These are phyloP conservation scores for Phytophthora pistaciae DNA, from an alignment of 352 stramenopile genomes.

Conservation along the genomic window DNA sequence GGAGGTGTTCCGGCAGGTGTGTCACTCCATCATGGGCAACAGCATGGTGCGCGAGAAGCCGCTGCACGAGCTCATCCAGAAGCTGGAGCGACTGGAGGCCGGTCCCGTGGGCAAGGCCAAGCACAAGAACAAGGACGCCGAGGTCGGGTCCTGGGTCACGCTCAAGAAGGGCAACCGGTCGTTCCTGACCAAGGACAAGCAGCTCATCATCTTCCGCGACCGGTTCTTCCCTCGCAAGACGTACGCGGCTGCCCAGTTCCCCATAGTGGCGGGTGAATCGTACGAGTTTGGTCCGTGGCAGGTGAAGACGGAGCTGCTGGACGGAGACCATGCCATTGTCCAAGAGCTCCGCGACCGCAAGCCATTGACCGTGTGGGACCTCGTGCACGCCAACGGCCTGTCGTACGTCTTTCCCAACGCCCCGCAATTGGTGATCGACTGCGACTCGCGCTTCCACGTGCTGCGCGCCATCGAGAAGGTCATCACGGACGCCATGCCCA, in stretches of 20 bases:
- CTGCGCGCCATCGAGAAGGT: constrained; percentile 76
- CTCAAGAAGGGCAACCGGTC: constrained; percentile 88
- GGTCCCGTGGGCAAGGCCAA: constrained; percentile 32
- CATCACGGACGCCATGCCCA: constrained; percentile 77
- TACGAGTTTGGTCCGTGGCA: constrained; percentile 72
- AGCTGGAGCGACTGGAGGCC: constrained; percentile 61
- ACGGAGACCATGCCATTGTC: constrained; percentile 33
- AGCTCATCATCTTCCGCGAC: constrained; percentile 86
- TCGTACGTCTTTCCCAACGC: constrained; percentile 72
- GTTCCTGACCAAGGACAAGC: constrained; percentile 69
- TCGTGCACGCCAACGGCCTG: constrained; percentile 58
- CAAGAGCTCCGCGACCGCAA: constrained; percentile 34
- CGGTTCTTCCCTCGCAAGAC: constrained; percentile 62
- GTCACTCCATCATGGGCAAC: constrained; percentile 83
- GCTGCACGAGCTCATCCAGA: constrained; percentile 77
- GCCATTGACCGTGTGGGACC: constrained; percentile 64
- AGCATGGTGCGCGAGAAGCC: constrained; percentile 89
- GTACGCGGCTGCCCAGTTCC: constrained; percentile 26
- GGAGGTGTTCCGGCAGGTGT: constrained; percentile 84
- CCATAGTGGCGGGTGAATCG: constrained; percentile 41
- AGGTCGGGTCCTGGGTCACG: constrained; percentile 78
- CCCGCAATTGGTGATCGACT: constrained; percentile 62
- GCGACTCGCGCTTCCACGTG: constrained; percentile 58
- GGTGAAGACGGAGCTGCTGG: constrained; percentile 47
- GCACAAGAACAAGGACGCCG: constrained; percentile 51